Evolutionary conservation across 2,329 filamentous ascomycete species (phyloP).

Genomic region (Trichoderma oligosporum): DNA sequence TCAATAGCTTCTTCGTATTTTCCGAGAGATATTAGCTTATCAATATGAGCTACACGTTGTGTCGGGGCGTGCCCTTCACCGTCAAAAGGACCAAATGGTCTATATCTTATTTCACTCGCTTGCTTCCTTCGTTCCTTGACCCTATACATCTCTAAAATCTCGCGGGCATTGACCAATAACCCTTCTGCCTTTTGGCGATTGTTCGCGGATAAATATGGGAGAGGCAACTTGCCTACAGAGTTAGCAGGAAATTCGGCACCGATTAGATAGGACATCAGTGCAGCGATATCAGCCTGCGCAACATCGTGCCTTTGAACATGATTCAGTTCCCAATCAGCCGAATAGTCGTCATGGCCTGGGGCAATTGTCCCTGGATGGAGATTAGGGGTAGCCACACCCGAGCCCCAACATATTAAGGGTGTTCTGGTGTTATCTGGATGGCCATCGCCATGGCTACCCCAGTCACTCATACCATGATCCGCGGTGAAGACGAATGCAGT

Average conservation of each 20-base stretch:
- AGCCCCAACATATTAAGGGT: constrained; percentile 88
- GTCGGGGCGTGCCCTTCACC: constrained; percentile 60
- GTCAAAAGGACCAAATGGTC: constrained; percentile 68
- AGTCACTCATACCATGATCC: constrained; percentile 98
- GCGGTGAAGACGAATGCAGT: constrained; percentile 97
- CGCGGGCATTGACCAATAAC: constrained; percentile 75
- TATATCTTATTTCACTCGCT: constrained; percentile 70
- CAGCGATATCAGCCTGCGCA: constrained; percentile 86
- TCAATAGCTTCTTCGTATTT: constrained; percentile 74
- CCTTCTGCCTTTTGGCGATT: constrained; percentile 77
- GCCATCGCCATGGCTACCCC: constrained; percentile 97
- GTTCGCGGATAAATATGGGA: constrained; percentile 72
- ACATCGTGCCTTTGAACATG: constrained; percentile 85
- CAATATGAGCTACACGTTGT: constrained; percentile 64
- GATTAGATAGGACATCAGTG: constrained; percentile 89
- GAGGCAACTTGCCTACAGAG: constrained; percentile 86
- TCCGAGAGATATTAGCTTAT: constrained; percentile 60
- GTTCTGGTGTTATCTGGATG: constrained; percentile 97
- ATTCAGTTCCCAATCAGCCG: constrained; percentile 81
- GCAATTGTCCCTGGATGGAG: constrained; percentile 53
- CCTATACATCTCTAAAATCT: constrained; percentile 91
- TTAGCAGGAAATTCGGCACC: constrained; percentile 92
- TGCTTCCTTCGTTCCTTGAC: constrained; percentile 89
- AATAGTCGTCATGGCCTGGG: constrained; percentile 86
- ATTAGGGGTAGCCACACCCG: constrained; percentile 76